phyloP scores from a whole-genome alignment of 2,329 filamentous ascomycete genomes.

The Neonectria punicea region DNA sequence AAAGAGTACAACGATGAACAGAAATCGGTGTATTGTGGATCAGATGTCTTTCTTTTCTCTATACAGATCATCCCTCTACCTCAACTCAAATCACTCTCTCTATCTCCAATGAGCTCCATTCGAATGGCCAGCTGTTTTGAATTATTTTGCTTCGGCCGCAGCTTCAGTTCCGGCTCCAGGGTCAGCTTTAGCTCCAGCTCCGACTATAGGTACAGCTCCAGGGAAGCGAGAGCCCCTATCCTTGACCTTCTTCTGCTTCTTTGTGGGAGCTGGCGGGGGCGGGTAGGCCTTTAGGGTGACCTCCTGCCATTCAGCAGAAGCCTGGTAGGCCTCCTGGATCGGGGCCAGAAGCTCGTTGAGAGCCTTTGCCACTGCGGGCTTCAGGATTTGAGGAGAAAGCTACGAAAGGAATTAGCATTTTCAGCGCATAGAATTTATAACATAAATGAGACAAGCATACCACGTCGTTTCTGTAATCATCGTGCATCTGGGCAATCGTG shows the following conservation, averaged over 20 bases:
- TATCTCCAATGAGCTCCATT: neutral
- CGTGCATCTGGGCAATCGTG: conserved; percentile 77
- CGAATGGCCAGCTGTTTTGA: neutral
- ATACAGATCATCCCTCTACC: neutral
- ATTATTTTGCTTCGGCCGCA: neutral
- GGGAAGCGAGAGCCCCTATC: conserved; percentile 77
- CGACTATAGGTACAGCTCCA: conserved; percentile 43
- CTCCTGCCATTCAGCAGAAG: conserved; percentile 79
- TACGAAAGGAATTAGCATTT: conserved; percentile 25
- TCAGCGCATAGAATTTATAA: rapidly evolving
- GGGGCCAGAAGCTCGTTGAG: conserved; percentile 80
- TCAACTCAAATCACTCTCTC: neutral
- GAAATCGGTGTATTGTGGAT: neutral
- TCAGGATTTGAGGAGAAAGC: conserved; percentile 87
- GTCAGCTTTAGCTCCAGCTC: neutral
- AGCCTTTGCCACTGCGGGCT: conserved; percentile 81
- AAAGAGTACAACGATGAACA: neutral
- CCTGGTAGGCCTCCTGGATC: conserved; percentile 78
- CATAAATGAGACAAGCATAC: conserved; percentile 57
- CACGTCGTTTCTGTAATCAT: conserved; percentile 83
- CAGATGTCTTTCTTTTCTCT: neutral
- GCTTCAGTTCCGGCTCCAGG: neutral
- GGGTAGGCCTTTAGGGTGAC: conserved; percentile 83
- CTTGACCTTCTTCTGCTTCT: conserved; percentile 83
- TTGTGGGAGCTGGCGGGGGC: conserved; percentile 66